A percentile compares a stretch with the other conserved stretches of the same genome.
phyloP scores from a whole-genome alignment of 2,329 filamentous ascomycete species.

The Truncatella angustata region DNA sequence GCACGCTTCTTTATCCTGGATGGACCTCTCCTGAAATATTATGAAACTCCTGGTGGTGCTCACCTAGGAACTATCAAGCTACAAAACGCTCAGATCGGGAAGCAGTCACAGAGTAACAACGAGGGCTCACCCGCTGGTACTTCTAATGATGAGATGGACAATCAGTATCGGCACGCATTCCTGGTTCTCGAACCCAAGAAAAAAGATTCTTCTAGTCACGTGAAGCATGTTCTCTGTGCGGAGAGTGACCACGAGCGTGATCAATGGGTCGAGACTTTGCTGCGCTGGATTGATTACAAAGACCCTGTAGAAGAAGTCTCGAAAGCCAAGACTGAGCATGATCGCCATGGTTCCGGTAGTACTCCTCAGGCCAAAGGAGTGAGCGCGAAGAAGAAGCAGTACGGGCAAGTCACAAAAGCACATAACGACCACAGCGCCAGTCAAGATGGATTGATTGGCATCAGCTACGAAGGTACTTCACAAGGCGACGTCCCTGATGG shows the following conservation, averaged over 20 bases:
- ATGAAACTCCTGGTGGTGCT: constrained; percentile 83
- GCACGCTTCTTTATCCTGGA: constrained; percentile 66
- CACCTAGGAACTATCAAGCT: constrained; percentile 94
- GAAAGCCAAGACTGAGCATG: constrained; percentile 36
- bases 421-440: constrained; percentile 32
- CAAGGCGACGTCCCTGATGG: constrained; percentile 50
- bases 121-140: constrained; percentile 60
- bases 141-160: constrained; percentile 73
- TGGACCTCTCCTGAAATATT: constrained; percentile 75
- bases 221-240: constrained; percentile 92
- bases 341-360: constrained; percentile 36
- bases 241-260: constrained; percentile 93
- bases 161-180: constrained; percentile 96
- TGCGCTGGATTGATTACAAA: constrained; percentile 82
- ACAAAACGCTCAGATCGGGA: constrained; percentile 86
- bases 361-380: constrained; percentile 34
- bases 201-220: constrained; percentile 84
- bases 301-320: constrained; percentile 57
- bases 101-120: constrained; percentile 71
- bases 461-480: constrained; percentile 57
- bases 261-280: constrained; percentile 84
- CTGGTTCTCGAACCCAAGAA: constrained; percentile 93
- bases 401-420: constrained; percentile 31
- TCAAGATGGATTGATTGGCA: constrained; percentile 50
- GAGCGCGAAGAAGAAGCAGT: constrained; percentile 42